Conservation (phyloP, 139 green algal genomes). For the Zygnema circumcarinatum region DNA sequence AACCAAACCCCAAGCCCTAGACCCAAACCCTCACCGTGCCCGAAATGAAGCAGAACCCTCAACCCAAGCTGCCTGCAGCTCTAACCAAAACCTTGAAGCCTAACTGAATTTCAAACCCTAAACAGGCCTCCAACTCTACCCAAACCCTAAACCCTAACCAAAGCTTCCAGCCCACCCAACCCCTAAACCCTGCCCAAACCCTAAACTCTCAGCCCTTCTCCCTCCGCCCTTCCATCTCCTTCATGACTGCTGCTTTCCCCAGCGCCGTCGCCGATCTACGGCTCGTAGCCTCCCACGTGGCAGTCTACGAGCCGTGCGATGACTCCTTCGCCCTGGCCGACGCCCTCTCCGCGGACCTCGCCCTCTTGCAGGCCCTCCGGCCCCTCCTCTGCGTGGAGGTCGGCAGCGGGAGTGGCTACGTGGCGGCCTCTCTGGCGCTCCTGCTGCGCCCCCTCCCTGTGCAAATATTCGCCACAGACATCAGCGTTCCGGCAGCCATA, state of each 20-base stretch:
- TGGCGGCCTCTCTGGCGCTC: constrained; percentile 78
- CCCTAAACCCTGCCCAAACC: no score
- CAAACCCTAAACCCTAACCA: no score
- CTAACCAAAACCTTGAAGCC: no score
- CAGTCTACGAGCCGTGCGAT: constrained; percentile 59
- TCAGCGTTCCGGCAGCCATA: constrained; percentile 69
- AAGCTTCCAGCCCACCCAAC: no score
- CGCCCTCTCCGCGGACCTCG: constrained; percentile 28
- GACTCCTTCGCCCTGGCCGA: constrained; percentile 59
- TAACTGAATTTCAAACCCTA: no score
- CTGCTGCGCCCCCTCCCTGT: constrained; percentile 56
- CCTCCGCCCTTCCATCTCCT: no score
- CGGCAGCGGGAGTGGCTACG: constrained; percentile 85
- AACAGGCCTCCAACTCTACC: no score
- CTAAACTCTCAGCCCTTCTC: no score
- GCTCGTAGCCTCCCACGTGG: constrained; percentile 26
- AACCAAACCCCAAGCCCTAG: no score
- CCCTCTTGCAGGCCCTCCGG: background rate
- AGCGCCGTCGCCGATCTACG: background rate
- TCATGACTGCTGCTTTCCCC: background rate
- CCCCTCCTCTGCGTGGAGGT: constrained; percentile 62
- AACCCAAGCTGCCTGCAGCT: no score
- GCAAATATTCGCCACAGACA: constrained; percentile 68
- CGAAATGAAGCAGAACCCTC: no score
- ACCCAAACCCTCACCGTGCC: no score